Base-by-base conservation (phyloP, 2,329 filamentous ascomycete species). In the Colletotrichum nymphaeae region DNA sequence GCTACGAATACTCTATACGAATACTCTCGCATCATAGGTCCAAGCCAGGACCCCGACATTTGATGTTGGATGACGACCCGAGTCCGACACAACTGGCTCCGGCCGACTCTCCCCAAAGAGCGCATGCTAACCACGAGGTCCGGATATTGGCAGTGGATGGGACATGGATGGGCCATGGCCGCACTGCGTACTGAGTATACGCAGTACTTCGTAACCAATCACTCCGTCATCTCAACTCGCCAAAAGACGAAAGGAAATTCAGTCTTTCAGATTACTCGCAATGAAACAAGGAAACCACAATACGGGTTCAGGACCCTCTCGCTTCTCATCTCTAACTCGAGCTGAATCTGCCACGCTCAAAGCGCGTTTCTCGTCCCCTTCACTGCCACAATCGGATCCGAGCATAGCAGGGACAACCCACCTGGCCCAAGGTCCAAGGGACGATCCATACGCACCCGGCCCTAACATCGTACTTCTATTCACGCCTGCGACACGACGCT, bases 61-160 rank as follows among this genome's bases (percentile, higher is more conserved):
- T 60, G 60, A 64, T 46, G 60, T 28, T 68, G 62, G 55, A 65
- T 70, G 60, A 56, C 46, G 28, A 56, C 60, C 42, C 60, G 42
- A 65, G 22, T 55, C 26, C 42, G 42, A 49, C 12, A 49, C 42
- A 70, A 22, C 35, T 65, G 59, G 60, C 56, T 53, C 32, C 60
- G 66, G 66, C 59, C 26, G 42, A 60, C 35, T 64, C 59, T 58
- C 49, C 67, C 67, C 26, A 56, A 62, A 70, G 58, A 30, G 22
- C 42, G 62, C 55, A 59, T 62, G 67, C 32, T 53, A 22, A 63
- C 70, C 60, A 58, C 67, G 52, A 46, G 60, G 62, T 52, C 56
- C 70, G 70, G 67, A 70, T 24, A 73, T 70, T 70, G 60, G 59
- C 52, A 70, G 70, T 62, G 67, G 67, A 71, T 71, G 46, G 24